phyloP scores from a whole-genome alignment of 2,329 filamentous ascomycete species.

The Sporothrix protearum region DNA sequence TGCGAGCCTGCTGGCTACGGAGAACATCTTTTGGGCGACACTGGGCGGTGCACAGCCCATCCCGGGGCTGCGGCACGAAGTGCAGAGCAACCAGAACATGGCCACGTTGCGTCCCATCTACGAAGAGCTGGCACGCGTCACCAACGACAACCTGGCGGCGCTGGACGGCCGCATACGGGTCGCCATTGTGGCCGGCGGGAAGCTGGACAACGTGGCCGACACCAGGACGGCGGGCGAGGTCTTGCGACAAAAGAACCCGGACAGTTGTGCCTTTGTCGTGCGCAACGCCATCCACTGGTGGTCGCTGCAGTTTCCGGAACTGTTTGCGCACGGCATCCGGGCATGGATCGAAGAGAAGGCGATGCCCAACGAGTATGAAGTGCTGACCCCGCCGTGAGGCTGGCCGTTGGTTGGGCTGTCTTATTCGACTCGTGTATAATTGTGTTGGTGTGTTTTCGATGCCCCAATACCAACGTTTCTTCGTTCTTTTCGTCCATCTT shows the following conservation, averaged over 20 bases:
- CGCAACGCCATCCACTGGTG: conserved; percentile 17
- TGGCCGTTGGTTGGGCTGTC: too few relatives aligned
- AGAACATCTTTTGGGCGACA: conserved; percentile 1
- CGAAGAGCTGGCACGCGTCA: background rate
- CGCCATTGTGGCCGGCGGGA: conserved; percentile 10
- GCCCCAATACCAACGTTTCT: too few relatives aligned
- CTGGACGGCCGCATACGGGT: background rate
- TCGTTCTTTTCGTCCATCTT: too few relatives aligned
- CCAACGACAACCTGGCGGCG: background rate
- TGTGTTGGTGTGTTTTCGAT: too few relatives aligned
- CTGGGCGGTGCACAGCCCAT: conserved; percentile 6
- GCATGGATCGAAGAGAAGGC: conserved; percentile 9
- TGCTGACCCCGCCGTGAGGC: background rate
- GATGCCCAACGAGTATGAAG: conserved; percentile 12
- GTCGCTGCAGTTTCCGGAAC: conserved; percentile 11
- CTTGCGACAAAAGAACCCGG: background rate
- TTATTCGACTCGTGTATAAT: too few relatives aligned
- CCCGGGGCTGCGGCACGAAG: background rate
- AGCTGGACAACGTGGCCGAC: conserved; percentile 5
- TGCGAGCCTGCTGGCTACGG: background rate
- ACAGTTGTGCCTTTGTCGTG: conserved; percentile 1
- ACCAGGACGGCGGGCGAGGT: background rate
- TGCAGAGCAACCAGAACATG: background rate
- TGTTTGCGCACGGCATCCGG: conserved; percentile 11
- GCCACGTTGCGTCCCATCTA: background rate